Base-by-base conservation (phyloP, 805 yeast species). In the Zygosaccharomyces bailii region DNA sequence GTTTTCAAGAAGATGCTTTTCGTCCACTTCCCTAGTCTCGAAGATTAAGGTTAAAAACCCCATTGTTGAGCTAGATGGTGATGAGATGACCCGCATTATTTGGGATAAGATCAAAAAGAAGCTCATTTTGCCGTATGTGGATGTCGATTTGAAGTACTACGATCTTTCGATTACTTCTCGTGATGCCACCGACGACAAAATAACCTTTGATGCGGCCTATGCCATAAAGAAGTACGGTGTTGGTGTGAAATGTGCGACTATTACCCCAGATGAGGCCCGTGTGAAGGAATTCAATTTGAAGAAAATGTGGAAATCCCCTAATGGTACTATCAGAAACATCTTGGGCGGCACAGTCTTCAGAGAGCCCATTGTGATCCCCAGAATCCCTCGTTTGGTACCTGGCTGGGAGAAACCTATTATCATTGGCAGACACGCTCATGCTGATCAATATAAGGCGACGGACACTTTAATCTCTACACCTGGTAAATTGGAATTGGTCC, bases 241-340 rank as follows among this genome's bases (percentile, higher is more conserved):
- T 18, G 91, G 89, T 60, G 74, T 85, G 55, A 85, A 85, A 65
- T 85, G 91, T 74, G 91, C 93, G 39, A 85, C 91, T 13, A 85
- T 85, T 56, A 85, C 91, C 1, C 93, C 91, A 2, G 91, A 85
- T 64, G 91, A 85, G 63, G 80, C 77, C 19, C 74, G 93, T 65
- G 91, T 85, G 36, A 71, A 80, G 59, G 93, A 85, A 66, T 85
- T 84, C 55, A 68, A 71, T 38, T 72, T 85, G 63, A 81, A 81
- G 60, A 78, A 85, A 60, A 85, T 85, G 93, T 85, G 91, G 90
- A 73, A 80, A 42, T 84, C 91, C 16, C 93, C 93, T 52, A 85
- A 85, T 61, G 93, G 93, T 53, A 84, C 93, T 23, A 82, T 85
- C 56, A 76, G 93, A 71, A 85, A 85, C 65, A 83, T 84, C 44